A percentile compares a stretch with the other conserved stretches of the same genome.
phyloP scores from a whole-genome alignment of 1,284 basidiomycete genomes.

The Inonotus obliquus region DNA sequence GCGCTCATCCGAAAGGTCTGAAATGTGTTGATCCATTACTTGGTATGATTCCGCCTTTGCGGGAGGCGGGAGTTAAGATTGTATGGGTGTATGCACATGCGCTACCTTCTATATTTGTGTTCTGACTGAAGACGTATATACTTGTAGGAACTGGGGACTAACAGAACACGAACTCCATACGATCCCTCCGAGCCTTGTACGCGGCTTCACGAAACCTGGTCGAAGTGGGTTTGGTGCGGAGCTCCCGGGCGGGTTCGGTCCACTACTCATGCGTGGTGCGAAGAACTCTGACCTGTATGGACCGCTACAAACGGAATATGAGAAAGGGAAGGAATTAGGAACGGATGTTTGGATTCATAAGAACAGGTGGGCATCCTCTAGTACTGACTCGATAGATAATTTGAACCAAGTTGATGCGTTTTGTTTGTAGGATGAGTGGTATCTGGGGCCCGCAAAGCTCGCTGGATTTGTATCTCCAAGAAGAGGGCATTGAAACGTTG shows the following conservation, averaged over 20 bases:
- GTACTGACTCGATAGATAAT: neutral
- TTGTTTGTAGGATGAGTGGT: constrained; percentile 56
- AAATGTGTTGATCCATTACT: constrained; percentile 53
- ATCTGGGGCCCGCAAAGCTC: constrained; percentile 59
- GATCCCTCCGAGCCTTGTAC: constrained; percentile 52
- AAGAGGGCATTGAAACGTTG: constrained; percentile 57
- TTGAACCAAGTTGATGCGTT: neutral
- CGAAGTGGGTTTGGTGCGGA: constrained; percentile 53
- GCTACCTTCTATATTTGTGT: constrained; percentile 7
- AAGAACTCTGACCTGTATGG: constrained; percentile 55
- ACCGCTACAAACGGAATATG: constrained; percentile 51
- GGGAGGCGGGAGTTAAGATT: constrained; percentile 52
- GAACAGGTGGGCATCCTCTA: constrained; percentile 42
- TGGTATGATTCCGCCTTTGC: constrained; percentile 43
- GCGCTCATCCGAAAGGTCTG: constrained; percentile 52
- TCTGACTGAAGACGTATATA: neutral
- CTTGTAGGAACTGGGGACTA: constrained; percentile 61
- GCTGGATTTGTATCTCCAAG: constrained; percentile 55
- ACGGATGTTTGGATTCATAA: constrained; percentile 72
- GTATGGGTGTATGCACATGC: constrained; percentile 54
- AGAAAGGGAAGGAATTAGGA: constrained; percentile 45
- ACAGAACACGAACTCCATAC: constrained; percentile 58
- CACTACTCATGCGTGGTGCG: constrained; percentile 55
- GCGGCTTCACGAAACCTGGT: constrained; percentile 46
- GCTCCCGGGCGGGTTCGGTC: constrained; percentile 50